phyloP scores from a whole-genome alignment of 1,284 basidiomycete species.

The Chalciporus piperatoides region DNA sequence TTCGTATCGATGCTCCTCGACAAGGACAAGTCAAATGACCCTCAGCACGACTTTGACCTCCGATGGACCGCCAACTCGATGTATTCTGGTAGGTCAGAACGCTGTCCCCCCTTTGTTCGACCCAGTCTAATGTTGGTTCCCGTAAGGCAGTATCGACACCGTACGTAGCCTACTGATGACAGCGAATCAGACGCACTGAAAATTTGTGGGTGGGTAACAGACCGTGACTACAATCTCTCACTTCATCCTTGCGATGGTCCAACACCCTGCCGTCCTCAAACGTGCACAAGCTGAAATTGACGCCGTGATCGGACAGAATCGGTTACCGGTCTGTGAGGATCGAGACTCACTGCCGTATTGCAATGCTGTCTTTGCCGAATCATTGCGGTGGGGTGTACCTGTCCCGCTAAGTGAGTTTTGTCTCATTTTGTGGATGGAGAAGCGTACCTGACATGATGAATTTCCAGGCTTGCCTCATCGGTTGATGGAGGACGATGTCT shows the following conservation, averaged over 20 bases:
- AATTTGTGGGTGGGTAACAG: constrained; percentile 26
- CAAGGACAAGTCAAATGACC: constrained; percentile 25
- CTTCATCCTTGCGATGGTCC: constrained; percentile 59
- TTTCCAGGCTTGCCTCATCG: constrained; percentile 43
- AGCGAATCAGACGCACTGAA: neutral
- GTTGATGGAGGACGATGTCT: constrained; percentile 47
- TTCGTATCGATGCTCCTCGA: constrained; percentile 63
- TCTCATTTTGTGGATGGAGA: no score
- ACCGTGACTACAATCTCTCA: constrained; percentile 47
- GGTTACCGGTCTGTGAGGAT: constrained; percentile 52
- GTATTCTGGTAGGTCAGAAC: constrained; percentile 43
- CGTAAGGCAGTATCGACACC: constrained; percentile 52
- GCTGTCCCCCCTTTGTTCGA: neutral
- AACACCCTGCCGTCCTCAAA: constrained; percentile 45
- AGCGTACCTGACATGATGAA: neutral
- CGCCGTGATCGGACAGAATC: constrained; percentile 41
- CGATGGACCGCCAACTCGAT: constrained; percentile 74
- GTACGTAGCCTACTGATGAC: constrained; percentile 36
- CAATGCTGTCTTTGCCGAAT: constrained; percentile 45
- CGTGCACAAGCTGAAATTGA: constrained; percentile 61
- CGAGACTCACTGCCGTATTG: constrained; percentile 47
- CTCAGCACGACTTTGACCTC: constrained; percentile 54
- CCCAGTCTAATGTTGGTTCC: neutral
- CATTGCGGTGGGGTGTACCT: constrained; percentile 47
- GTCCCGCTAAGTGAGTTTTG: constrained; percentile 47